Base-by-base conservation (phyloP, 345 rosid genomes). In the Brassica nigra region DNA sequence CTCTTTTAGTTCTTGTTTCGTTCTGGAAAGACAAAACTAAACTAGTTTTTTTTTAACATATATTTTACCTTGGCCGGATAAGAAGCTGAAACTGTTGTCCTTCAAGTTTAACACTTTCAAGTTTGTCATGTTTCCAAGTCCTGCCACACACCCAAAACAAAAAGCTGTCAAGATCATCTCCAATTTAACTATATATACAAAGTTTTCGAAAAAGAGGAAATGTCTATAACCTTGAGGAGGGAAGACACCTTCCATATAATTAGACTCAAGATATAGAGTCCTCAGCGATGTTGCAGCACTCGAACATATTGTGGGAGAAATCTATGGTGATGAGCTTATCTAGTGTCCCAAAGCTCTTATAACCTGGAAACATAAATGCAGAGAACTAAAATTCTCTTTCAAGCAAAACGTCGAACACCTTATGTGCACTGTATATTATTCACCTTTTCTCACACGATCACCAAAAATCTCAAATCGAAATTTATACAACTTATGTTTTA, bases 161-260 rank as follows among this genome's bases (percentile, higher is more conserved):
- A 1, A 33, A 65, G 52, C 37, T 54, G 23, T 75, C 64, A 52
- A 65, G 2, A 65, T 54, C 54, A 75, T 74, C 70, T 31, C 70
- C 70, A 18, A 2, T 10, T 30, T n/a, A 62, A 2, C 37, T 27
- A 27, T 0, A 27, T 1, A 61, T 4, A 27, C 66, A 20, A 57
- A 18, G 1, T 0, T 4, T 2, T 8, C 8, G 0, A n/a, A n/a
- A n/a, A n/a, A n/a, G 77, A 63, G 15, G 47, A 47, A 47, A 47
- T 57, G 2, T 12, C 18, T 18, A 8, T 23, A 27, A 76, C 79
- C 79, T 67, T 37, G 11, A 29, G 73, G 66, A 61, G 79, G 79
- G 31, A 76, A 76, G 74, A 68, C 59, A 37, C 79, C 74, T 37
- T 76, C 79, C 79, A 76, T 37, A 30, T 76, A 36, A 57, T 76